A percentile compares a stretch with the other conserved stretches of the same genome.
These are phyloP conservation scores for Rhodamnia rubescens DNA, from an alignment of 345 rosid species.

Conservation along the genomic window DNA sequence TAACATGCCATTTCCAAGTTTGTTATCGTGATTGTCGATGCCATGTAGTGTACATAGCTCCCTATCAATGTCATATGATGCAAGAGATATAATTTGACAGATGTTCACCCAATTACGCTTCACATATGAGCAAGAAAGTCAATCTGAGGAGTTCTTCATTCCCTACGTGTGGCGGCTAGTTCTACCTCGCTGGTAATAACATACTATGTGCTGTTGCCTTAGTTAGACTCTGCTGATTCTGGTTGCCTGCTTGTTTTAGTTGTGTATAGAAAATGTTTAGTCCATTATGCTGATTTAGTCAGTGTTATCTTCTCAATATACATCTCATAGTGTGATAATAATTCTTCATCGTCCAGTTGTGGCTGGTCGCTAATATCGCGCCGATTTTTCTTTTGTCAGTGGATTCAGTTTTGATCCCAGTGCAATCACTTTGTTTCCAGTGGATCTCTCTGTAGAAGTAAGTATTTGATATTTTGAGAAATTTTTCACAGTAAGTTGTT, in stretches of 20 bases:
- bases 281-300: neutral
- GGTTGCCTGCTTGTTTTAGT: neutral
- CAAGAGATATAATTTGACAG: constrained; percentile 19
- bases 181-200: constrained; percentile 47
- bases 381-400: constrained; percentile 21
- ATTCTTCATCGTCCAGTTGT: neutral
- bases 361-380: neutral
- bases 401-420: constrained; percentile 57
- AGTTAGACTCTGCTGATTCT: neutral
- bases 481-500: neutral
- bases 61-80: neutral
- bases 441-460: constrained; percentile 44
- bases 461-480: constrained; percentile 12
- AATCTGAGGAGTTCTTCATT: constrained; percentile 92
- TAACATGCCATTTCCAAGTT: neutral
- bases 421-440: constrained; percentile 68
- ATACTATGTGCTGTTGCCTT: neutral
- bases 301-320: neutral
- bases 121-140: constrained; percentile 97
- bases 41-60: neutral
- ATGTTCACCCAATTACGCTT: constrained; percentile 93
- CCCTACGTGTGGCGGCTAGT: constrained; percentile 90
- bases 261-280: neutral
- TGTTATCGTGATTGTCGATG: neutral
- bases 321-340: neutral